Percentiles rank a stretch among this genome's conserved stretches.
phyloP scores from a whole-genome alignment of 768 basidiomycete species.

The Rhodosporidiobolus sp. region DNA sequence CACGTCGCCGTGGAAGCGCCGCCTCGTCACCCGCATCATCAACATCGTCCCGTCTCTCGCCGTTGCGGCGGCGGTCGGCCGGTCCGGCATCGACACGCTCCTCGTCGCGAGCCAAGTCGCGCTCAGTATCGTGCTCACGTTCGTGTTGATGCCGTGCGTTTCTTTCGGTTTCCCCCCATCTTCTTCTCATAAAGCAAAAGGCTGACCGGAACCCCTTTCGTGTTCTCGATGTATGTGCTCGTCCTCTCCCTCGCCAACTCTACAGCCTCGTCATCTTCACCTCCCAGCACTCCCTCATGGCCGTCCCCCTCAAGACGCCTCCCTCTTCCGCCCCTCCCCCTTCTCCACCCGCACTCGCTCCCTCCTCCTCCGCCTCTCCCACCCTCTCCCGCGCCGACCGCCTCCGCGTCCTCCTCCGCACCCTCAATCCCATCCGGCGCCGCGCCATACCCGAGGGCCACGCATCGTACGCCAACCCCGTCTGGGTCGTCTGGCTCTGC shows the following conservation, averaged over 20 bases:
- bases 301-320: background rate
- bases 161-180: background rate
- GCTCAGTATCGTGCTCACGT: slow-evolving; percentile 64
- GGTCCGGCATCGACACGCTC: slow-evolving; percentile 66
- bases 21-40: slow-evolving; percentile 75
- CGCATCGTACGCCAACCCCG: slow-evolving; percentile 22
- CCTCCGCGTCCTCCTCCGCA: background rate
- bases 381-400: background rate
- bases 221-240: too few relatives aligned
- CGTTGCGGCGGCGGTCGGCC: slow-evolving; percentile 70
- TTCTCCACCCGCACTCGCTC: slow-evolving; percentile 5
- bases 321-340: too few relatives aligned
- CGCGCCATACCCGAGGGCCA: slow-evolving; percentile 4
- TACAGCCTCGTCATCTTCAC: slow-evolving; percentile 36
- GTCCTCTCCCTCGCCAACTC: too few relatives aligned
- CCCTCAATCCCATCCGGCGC: slow-evolving; percentile 29
- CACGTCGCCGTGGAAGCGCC: slow-evolving; percentile 64
- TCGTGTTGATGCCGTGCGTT: slow-evolving; percentile 27
- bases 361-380: background rate
- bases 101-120: slow-evolving; percentile 84
- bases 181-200: too few relatives aligned
- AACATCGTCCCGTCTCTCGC: slow-evolving; percentile 77
- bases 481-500: slow-evolving; percentile 21
- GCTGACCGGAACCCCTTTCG: too few relatives aligned
- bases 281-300: slow-evolving; percentile 27